Base-by-base conservation (phyloP, 2,329 filamentous ascomycete species). In the Triangularia setosa region DNA sequence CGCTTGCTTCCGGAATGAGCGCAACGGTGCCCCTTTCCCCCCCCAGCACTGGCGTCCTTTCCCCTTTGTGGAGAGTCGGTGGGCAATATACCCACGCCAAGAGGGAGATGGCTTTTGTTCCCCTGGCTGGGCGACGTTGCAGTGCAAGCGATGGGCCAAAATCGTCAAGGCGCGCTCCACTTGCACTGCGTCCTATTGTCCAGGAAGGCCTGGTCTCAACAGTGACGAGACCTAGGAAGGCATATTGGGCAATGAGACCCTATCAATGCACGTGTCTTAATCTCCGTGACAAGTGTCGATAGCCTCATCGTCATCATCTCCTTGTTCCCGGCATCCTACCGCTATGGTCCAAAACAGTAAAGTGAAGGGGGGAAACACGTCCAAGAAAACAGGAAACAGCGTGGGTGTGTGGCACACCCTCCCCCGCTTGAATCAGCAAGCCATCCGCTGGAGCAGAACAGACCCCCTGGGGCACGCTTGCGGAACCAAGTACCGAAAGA, bases 401-500 rank as follows among this genome's bases (percentile, higher is more conserved):
- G 9, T 55, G 24, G 24, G 52, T 64, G 27, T 64, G 27, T n/a
- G 35, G 24, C 58, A 30, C 44, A 40, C 57, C 57, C 21, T 56
- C 21, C 27, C 62, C 62, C 55, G 62, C 60, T 24, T 33, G 58
- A 62, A 55, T 62, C 55, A 33, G 44, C 54, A 62, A 62, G 60
- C 64, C 55, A 33, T 40, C 57, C 58, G 58, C 56, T 52, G 63
- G 53, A 48, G 30, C 16, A 27, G 57, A 27, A 52, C 55, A 59
- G 30, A 59, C 54, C 33, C 40, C 64, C 64, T 58, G 59, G 60
- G 58, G 18, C 54, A 58, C 60, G 68, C 64, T 67, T 68, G 62
- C 65, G 66, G 67, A 68, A 69, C 56, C 62, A 68, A 68, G 66
- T 69, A 70, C 69, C 67, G 67, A 69, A 68, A 65, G 61, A 52